These are phyloP conservation scores for Tylopilus felleus DNA, from an alignment of 768 basidiomycete genomes.

Conservation along the genomic window DNA sequence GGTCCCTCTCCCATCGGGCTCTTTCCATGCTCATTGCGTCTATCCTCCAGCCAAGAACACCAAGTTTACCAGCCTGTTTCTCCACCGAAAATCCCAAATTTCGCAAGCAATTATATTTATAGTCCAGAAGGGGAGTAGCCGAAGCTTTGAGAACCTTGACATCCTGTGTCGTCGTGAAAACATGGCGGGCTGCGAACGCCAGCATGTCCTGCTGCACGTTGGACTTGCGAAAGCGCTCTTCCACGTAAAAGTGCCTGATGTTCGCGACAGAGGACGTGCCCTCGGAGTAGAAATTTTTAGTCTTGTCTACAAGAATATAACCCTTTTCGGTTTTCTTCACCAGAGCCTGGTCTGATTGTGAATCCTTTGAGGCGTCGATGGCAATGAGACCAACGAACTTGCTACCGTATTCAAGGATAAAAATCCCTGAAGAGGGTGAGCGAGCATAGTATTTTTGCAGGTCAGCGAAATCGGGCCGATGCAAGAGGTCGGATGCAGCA, in stretches of 20 bases:
- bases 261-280: constrained; percentile 50
- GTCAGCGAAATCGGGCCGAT: constrained; percentile 52
- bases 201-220: constrained; percentile 66
- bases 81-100: constrained; percentile 49
- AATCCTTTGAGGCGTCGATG: constrained; percentile 56
- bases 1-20: constrained; percentile 42
- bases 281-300: constrained; percentile 20
- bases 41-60: constrained; percentile 57
- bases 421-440: constrained; percentile 64
- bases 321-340: constrained; percentile 22
- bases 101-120: constrained; percentile 44
- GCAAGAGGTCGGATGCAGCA: constrained; percentile 48
- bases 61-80: constrained; percentile 43
- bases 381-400: constrained; percentile 67
- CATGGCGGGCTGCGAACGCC: constrained; percentile 50
- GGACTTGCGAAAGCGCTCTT: constrained; percentile 55
- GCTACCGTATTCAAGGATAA: constrained; percentile 58
- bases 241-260: constrained; percentile 74
- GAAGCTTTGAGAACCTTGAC: constrained; percentile 45
- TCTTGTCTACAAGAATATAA: constrained; percentile 7
- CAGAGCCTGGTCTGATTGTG: constrained; percentile 29
- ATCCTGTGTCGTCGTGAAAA: constrained; percentile 47
- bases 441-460: constrained; percentile 54
- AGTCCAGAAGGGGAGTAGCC: constrained; percentile 51
- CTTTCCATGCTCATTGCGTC: constrained; percentile 42